phyloP scores from a whole-genome alignment of 805 yeast species.

The Isabelozyma rhagii region DNA sequence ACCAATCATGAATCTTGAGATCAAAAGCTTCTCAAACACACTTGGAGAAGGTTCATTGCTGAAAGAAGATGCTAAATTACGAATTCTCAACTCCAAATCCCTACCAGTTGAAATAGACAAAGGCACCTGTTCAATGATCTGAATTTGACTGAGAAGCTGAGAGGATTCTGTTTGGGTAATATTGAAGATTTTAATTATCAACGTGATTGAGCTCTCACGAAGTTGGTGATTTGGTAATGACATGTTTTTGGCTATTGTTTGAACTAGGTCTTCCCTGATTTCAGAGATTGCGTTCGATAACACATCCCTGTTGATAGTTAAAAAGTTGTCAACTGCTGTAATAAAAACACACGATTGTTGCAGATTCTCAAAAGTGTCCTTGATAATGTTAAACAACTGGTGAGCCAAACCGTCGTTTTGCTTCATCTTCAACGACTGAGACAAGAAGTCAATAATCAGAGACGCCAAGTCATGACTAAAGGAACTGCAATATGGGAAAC shows the following conservation, averaged over 20 bases:
- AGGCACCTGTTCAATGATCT: constrained; percentile 69
- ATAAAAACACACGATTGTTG: constrained; percentile 36
- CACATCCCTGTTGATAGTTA: constrained; percentile 8
- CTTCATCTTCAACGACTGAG: constrained; percentile 16
- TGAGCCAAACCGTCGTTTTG: neutral
- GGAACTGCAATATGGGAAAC: constrained; percentile 6
- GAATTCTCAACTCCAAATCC: constrained; percentile 66
- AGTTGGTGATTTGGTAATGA: constrained; percentile 47
- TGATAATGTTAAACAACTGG: constrained; percentile 5
- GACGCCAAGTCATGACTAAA: constrained; percentile 45
- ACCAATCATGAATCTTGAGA: constrained; percentile 51
- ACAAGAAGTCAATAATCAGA: constrained; percentile 29
- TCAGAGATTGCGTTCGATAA: neutral
- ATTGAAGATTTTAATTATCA: constrained; percentile 34
- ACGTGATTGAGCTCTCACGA: constrained; percentile 51
- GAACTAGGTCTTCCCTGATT: constrained; percentile 9
- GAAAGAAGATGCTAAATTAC: constrained; percentile 52
- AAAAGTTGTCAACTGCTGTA: constrained; percentile 26
- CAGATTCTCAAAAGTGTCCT: constrained; percentile 9
- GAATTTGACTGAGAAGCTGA: constrained; percentile 45
- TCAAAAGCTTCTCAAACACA: constrained; percentile 11
- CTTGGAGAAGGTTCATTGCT: constrained; percentile 17
- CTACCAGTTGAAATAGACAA: constrained; percentile 66
- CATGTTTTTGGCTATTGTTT: constrained; percentile 28
- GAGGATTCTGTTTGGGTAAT: constrained; percentile 23